These are phyloP conservation scores for Prunus mume DNA, from an alignment of 306 rosid genomes.

Conservation along the genomic window DNA sequence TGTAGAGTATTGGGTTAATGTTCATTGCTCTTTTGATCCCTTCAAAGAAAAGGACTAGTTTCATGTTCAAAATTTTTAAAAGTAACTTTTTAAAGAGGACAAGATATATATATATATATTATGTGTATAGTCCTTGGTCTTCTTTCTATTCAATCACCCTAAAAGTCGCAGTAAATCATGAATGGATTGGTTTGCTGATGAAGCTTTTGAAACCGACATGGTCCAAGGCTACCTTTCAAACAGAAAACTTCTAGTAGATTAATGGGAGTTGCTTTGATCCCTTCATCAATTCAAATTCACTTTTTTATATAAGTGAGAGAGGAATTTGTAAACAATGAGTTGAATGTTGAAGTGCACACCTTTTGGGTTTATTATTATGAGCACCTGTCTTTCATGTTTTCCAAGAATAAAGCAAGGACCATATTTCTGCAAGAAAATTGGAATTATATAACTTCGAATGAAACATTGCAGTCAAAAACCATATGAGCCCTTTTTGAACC, in stretches of 20 bases:
- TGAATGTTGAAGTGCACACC: background rate
- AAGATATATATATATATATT: background rate
- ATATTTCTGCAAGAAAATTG: background rate
- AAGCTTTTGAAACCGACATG: conserved; percentile 13
- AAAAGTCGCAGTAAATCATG: conserved; percentile 12
- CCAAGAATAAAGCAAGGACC: background rate
- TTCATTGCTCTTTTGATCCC: background rate
- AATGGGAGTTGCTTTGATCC: background rate
- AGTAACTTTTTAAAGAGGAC: conserved; percentile 9
- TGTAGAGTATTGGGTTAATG: background rate
- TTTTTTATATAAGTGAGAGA: background rate
- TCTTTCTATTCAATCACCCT: conserved; percentile 19
- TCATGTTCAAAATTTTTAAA: conserved; percentile 1
- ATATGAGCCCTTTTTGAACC: background rate
- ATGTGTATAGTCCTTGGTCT: background rate
- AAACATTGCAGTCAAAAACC: background rate
- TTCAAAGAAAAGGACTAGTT: conserved; percentile 2
- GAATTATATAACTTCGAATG: background rate
- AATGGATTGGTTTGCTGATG: conserved; percentile 12
- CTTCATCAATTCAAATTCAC: background rate
- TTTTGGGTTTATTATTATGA: background rate
- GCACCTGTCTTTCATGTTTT: background rate
- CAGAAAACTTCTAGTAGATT: background rate
- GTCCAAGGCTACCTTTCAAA: background rate
- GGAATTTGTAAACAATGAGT: background rate